Percentiles rank a stretch among this genome's conserved stretches.
Evolutionary conservation across 176 grass and related monocot genomes (phyloP).

Genomic region (Cocos nucifera): DNA sequence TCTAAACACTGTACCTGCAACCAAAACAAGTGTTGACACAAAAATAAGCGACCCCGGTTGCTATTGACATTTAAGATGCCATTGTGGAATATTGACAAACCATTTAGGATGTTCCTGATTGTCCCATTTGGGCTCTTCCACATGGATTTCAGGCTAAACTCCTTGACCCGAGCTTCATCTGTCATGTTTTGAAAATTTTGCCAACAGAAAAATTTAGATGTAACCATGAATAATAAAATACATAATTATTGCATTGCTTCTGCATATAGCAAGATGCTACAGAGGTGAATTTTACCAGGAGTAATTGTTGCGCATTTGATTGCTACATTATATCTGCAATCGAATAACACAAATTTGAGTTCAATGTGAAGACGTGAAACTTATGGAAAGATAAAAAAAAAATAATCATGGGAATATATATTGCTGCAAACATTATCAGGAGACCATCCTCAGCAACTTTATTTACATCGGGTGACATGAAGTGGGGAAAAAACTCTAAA

Average conservation of each 20-base stretch:
- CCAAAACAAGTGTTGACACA: constrained; percentile 3
- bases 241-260: too few species aligned
- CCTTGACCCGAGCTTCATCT: constrained; percentile 80
- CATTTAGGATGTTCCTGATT: constrained; percentile 94
- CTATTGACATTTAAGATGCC: neutral
- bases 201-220: too few species aligned
- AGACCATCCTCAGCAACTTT: too few species aligned
- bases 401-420: too few species aligned
- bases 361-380: neutral
- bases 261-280: too few species aligned
- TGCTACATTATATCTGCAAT: constrained; percentile 83
- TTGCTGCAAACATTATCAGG: neutral
- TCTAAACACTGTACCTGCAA: constrained; percentile 90
- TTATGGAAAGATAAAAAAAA: neutral
- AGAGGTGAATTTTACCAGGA: constrained; percentile 47
- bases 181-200: constrained; percentile 18
- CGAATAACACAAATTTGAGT: neutral
- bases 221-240: too few species aligned
- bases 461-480: too few species aligned
- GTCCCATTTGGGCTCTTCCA: constrained; percentile 96
- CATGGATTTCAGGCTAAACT: constrained; percentile 87
- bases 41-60: constrained; percentile 11
- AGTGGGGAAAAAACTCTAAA: too few species aligned
- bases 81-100: constrained; percentile 12
- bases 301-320: constrained; percentile 98